Evolutionary conservation across 805 yeast species (phyloP), one percentile per base, ranked within the genome.

Genomic region (Saccharomycopsis sp.): DNA sequence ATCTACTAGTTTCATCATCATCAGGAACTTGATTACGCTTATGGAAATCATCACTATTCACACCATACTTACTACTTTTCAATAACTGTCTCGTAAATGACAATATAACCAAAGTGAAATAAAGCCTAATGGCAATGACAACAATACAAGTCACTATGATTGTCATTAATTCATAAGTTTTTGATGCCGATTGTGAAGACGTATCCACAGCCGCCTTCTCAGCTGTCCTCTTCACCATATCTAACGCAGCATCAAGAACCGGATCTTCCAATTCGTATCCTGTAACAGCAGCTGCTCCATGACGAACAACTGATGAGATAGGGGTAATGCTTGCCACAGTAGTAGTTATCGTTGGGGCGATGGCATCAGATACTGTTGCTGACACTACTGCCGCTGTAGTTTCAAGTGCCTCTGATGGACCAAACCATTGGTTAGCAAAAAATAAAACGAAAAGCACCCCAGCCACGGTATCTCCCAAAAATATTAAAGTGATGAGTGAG

Each of bases 371-470:
- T 6, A 29, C 22, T 21, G 32, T 26, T 19, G 40, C 20, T 14
- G 38, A 22, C 16, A 14, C 24, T 19, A 40, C 26, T 14, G 42
- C 49, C 13, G 38, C 9, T 4, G 35, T 14, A 23, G 44, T 35
- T 6, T 59, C 57, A 16, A 54, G 55, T 21, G 59, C 61, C 41
- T 71, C 78, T 47, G 72, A 76, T 2, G 59, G 54, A 47, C 66
- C 60, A 56, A 87, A 83, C 96, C 97, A 90, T 49, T 77, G 72
- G 43, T 73, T 71, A 4, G 81, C 72, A 59, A 90, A 89, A 62
- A 79, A 83, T 4, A 81, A 52, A 17, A 95, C 85, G 61, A 83
- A 88, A 2, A 82, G 61, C 22, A 77, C 60, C 22, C 86, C 85
- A 33, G 76, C 61, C 0, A 80, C 27, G 0, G 95, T 80, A 59